A percentile compares a stretch with the other conserved stretches of the same genome.
Evolutionary conservation across 441 rosid genomes (phyloP).

Genomic region (Melianthus villosus): DNA sequence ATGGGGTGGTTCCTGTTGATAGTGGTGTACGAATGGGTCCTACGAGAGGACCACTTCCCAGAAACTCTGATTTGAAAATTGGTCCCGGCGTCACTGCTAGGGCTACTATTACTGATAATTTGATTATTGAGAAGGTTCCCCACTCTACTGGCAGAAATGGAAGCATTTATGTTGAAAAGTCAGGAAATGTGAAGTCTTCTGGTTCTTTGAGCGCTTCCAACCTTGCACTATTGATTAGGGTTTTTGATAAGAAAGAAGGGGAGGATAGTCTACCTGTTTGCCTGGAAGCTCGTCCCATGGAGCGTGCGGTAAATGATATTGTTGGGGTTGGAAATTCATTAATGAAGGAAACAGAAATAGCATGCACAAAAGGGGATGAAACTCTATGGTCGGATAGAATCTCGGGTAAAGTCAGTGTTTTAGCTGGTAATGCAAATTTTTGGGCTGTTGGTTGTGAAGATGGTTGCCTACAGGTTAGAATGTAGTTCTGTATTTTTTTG

Average conservation of each 20-base stretch:
- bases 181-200: conserved; percentile 36
- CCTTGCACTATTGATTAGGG: conserved; percentile 43
- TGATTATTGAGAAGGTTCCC: conserved; percentile 71
- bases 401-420: conserved; percentile 69
- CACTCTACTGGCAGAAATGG: conserved; percentile 37
- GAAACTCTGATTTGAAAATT: conserved; percentile 43
- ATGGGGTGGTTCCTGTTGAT: conserved; percentile 27
- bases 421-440: conserved; percentile 88
- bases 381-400: conserved; percentile 85
- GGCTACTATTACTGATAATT: conserved; percentile 53
- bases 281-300: conserved; percentile 80
- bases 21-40: conserved; percentile 23
- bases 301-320: conserved; percentile 58
- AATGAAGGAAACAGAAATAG: conserved; percentile 72
- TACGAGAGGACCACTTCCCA: conserved; percentile 26
- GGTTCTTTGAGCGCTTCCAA: conserved; percentile 18
- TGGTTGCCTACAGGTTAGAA: conserved; percentile 73
- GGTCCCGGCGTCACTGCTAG: conserved; percentile 61
- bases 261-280: conserved; percentile 45
- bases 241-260: conserved; percentile 69
- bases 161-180: conserved; percentile 36
- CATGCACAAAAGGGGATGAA: conserved; percentile 52
- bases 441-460: conserved; percentile 98
- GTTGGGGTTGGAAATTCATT: conserved; percentile 46
- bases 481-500: no score